These are phyloP conservation scores for Salinomyces thailandicus DNA, from an alignment of 2,329 filamentous ascomycete species.

Conservation along the genomic window DNA sequence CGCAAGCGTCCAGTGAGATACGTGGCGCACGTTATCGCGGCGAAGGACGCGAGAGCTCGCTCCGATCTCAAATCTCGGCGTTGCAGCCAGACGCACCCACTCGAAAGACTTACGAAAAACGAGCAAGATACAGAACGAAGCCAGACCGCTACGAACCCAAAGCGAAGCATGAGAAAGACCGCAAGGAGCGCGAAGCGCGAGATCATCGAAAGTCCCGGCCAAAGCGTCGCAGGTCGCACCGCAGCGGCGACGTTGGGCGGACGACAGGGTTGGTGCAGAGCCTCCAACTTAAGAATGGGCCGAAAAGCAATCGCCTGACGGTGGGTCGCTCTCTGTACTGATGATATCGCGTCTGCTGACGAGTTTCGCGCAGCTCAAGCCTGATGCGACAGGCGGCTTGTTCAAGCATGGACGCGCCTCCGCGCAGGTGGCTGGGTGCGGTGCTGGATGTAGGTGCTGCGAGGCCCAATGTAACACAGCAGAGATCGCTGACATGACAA, in stretches of 20 bases:
- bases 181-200: slow-evolving; percentile 18
- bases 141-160: slow-evolving; percentile 36
- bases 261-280: slow-evolving; percentile 30
- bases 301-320: slow-evolving; percentile 35
- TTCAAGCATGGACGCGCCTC: slow-evolving; percentile 42
- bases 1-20: slow-evolving; percentile 2
- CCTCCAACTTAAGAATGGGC: slow-evolving; percentile 37
- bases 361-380: slow-evolving; percentile 30
- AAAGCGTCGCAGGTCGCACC: slow-evolving; percentile 27
- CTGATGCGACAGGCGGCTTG: slow-evolving; percentile 32
- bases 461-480: slow-evolving; percentile 10
- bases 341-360: slow-evolving; percentile 2
- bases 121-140: slow-evolving; percentile 37
- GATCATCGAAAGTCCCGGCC: slow-evolving; percentile 12
- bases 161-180: slow-evolving; percentile 22
- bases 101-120: slow-evolving; percentile 31
- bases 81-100: neutral
- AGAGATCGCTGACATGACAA: slow-evolving; percentile 8
- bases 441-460: slow-evolving; percentile 27
- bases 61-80: slow-evolving; percentile 2
- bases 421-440: slow-evolving; percentile 33
- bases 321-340: slow-evolving; percentile 22
- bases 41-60: slow-evolving; percentile 5
- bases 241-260: slow-evolving; percentile 27
- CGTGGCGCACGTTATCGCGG: neutral